Percentiles rank a stretch among this genome's conserved stretches.
Conservation (phyloP, 2,329 filamentous ascomycete species). For the Dendrostoma leiphaemia region DNA sequence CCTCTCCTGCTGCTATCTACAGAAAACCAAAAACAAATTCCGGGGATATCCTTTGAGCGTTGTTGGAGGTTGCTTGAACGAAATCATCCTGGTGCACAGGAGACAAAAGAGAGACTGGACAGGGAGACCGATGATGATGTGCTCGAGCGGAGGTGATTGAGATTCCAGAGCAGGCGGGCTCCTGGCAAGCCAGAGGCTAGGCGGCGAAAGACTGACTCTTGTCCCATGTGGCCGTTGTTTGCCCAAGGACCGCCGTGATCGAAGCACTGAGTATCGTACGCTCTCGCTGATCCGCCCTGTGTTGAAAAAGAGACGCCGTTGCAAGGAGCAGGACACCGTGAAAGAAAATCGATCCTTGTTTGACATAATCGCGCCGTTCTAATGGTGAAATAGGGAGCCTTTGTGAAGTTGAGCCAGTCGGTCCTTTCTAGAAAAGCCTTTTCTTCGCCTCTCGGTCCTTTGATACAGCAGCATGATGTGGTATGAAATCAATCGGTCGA, state of each 20-base stretch:
- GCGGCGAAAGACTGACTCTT: conserved; percentile 15
- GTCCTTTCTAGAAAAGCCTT: conserved; percentile 7
- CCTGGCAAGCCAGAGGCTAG: conserved; percentile 18
- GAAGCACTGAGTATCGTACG: background rate
- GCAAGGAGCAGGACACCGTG: background rate
- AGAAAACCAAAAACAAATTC: conserved; percentile 23
- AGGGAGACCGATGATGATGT: conserved; percentile 15
- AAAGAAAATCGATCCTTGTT: background rate
- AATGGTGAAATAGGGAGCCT: background rate
- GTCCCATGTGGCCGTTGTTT: too few relatives aligned
- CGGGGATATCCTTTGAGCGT: conserved; percentile 27
- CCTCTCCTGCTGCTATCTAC: conserved; percentile 23
- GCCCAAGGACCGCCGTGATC: too few relatives aligned
- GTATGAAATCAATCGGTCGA: conserved; percentile 7
- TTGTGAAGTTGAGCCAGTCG: background rate
- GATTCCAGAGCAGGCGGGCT: conserved; percentile 16
- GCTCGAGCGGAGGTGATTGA: conserved; percentile 19
- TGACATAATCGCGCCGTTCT: background rate
- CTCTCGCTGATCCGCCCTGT: background rate
- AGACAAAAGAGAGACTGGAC: conserved; percentile 24
- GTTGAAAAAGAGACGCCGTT: background rate
- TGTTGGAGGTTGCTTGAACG: conserved; percentile 3
- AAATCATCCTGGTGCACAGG: conserved; percentile 18
- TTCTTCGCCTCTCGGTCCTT: conserved; percentile 7
- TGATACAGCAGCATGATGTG: conserved; percentile 10